A percentile compares a stretch with the other conserved stretches of the same genome.
Evolutionary conservation across 140 eudicot species (phyloP).

Genomic region (Stevia rebaudiana): DNA sequence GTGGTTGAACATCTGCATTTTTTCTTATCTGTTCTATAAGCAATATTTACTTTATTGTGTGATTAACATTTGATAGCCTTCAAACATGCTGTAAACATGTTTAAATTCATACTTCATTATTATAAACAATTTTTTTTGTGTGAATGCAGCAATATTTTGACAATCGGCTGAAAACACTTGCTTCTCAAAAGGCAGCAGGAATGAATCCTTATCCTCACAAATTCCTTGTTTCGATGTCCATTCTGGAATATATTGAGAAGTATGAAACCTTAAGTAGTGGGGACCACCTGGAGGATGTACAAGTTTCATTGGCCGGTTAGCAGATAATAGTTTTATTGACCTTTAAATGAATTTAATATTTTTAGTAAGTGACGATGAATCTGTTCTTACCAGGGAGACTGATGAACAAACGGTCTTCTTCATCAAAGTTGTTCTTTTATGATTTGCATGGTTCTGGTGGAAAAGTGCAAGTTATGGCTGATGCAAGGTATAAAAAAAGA

Average conservation of each 20-base stretch:
- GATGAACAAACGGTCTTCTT: slow-evolving; percentile 77
- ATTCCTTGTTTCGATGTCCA: slow-evolving; percentile 47
- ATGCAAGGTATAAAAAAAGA: slow-evolving; percentile 67
- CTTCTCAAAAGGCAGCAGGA: slow-evolving; percentile 62
- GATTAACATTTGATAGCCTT: no score
- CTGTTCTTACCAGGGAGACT: slow-evolving; percentile 49
- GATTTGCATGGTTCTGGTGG: slow-evolving; percentile 82
- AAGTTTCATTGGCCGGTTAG: slow-evolving; percentile 71
- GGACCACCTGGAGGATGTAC: slow-evolving; percentile 64
- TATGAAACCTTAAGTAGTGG: slow-evolving; percentile 55
- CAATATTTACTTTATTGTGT: no score
- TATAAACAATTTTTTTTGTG: background rate
- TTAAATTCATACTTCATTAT: background rate
- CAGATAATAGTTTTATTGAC: background rate
- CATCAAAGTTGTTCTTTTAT: slow-evolving; percentile 77
- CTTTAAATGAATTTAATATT: background rate
- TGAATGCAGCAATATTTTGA: slow-evolving; percentile 86
- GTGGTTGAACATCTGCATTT: no score
- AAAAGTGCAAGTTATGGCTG: slow-evolving; percentile 90
- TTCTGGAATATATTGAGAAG: slow-evolving; percentile 52
- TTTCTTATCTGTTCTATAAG: no score
- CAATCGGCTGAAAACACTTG: slow-evolving; percentile 68
- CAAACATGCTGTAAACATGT: background rate
- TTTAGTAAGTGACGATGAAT: slow-evolving; percentile 8
- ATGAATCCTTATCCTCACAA: slow-evolving; percentile 87